Percentiles rank a stretch among this genome's conserved stretches.
Evolutionary conservation across 768 basidiomycete genomes (phyloP).

Genomic region (Xerocomus spinulosus): DNA sequence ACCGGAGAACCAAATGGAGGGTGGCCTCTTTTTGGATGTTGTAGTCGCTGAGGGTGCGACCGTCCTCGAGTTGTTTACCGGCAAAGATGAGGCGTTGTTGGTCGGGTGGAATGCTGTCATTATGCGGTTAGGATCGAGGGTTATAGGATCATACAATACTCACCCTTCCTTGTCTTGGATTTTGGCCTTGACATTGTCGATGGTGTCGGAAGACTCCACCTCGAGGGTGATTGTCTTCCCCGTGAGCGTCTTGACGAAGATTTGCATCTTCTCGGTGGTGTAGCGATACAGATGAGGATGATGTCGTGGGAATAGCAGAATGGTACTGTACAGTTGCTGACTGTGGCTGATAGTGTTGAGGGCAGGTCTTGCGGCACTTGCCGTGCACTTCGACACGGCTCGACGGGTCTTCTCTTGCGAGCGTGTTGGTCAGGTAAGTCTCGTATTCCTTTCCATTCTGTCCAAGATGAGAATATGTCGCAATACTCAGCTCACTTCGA

Average conservation of each 20-base stretch:
- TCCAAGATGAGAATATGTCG: slow-evolving; percentile 31
- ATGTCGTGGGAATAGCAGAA: slow-evolving; percentile 16
- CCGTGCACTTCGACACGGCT: not conserved
- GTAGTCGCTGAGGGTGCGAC: slow-evolving; percentile 93
- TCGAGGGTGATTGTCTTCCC: slow-evolving; percentile 30
- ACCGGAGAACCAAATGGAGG: slow-evolving; percentile 95
- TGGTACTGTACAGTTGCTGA: slow-evolving; percentile 30
- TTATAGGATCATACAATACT: slow-evolving; percentile 1
- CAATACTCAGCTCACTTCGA: slow-evolving; percentile 69
- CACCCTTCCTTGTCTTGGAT: slow-evolving; percentile 69
- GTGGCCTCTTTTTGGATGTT: slow-evolving; percentile 99
- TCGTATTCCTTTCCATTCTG: not conserved
- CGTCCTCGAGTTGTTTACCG: slow-evolving; percentile 98
- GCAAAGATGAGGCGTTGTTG: slow-evolving; percentile 48
- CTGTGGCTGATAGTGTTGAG: slow-evolving; percentile 25
- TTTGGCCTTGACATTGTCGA: slow-evolving; percentile 28
- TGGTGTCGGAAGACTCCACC: slow-evolving; percentile 28
- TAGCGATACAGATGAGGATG: too few species aligned
- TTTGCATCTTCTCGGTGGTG: slow-evolving; percentile 45
- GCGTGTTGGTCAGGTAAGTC: not conserved
- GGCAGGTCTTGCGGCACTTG: slow-evolving; percentile 17
- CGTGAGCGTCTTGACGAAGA: slow-evolving; percentile 88
- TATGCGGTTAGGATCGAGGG: not conserved
- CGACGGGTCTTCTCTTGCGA: too few species aligned
- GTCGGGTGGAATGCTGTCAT: slow-evolving; percentile 34